Evolutionary conservation across 1,284 basidiomycete genomes (phyloP).

Genomic region (Tilletia indica): DNA sequence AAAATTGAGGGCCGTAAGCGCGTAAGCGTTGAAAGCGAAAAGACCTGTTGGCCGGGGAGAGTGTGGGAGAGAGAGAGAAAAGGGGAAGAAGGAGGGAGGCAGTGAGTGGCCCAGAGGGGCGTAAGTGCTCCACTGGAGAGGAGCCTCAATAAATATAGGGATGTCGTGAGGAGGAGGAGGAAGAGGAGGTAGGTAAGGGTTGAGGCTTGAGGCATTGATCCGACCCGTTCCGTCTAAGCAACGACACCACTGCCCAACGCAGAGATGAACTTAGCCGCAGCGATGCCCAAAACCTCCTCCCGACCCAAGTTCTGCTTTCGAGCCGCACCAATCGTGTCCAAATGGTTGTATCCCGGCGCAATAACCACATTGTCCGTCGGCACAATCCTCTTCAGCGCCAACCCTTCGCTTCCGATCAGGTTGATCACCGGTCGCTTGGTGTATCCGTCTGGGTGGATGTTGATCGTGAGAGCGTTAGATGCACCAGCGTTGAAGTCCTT

Average conservation of each 20-base stretch:
- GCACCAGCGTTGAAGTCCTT: not conserved
- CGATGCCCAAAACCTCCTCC: constrained; percentile 16
- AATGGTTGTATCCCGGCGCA: constrained; percentile 22
- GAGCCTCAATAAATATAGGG: too few relatives aligned
- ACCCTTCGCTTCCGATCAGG: constrained; percentile 20
- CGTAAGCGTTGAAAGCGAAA: too few relatives aligned
- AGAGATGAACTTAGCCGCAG: constrained; percentile 21
- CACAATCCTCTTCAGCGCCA: constrained; percentile 11
- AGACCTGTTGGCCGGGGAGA: too few relatives aligned
- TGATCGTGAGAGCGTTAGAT: constrained; percentile 8
- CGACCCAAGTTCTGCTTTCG: constrained; percentile 22
- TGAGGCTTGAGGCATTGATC: too few relatives aligned
- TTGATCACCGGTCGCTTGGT: constrained; percentile 18
- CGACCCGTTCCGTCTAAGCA: not conserved
- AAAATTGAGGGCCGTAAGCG: too few relatives aligned
- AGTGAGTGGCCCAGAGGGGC: too few relatives aligned
- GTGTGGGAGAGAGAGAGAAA: too few relatives aligned
- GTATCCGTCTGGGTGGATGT: constrained; percentile 19
- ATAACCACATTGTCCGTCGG: constrained; percentile 17
- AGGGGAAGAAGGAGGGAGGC: too few relatives aligned
- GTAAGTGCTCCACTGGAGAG: too few relatives aligned
- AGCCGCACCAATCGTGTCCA: constrained; percentile 18
- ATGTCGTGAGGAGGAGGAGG: too few relatives aligned
- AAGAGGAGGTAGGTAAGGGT: too few relatives aligned
- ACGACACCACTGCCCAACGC: constrained; percentile 13